phyloP scores from a whole-genome alignment of 2,329 filamentous ascomycete genomes.

The Cytospora piceicola region DNA sequence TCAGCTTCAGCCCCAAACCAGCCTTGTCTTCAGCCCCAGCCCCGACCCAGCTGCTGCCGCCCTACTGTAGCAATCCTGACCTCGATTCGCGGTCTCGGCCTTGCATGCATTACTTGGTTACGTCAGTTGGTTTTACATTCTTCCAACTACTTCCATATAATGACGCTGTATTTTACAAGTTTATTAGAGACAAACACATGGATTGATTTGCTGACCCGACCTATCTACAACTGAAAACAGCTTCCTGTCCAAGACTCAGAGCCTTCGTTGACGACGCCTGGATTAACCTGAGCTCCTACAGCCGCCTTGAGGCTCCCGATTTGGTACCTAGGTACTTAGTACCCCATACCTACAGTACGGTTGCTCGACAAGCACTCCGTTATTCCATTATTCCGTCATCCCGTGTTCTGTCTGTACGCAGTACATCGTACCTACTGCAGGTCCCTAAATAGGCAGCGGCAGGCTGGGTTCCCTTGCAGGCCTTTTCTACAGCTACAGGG shows the following conservation, averaged over 20 bases:
- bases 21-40: not conserved
- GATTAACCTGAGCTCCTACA: too few species aligned
- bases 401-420: not conserved
- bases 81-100: not conserved
- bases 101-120: constrained; percentile 5
- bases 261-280: too few species aligned
- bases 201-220: not conserved
- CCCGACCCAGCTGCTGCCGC: not conserved
- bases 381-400: not conserved
- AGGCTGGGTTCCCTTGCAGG: not conserved
- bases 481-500: constrained; percentile 13
- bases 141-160: not conserved
- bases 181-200: too few species aligned
- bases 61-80: not conserved
- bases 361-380: not conserved
- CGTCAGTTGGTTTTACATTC: constrained; percentile 14
- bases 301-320: not conserved
- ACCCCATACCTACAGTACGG: constrained; percentile 3
- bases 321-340: not conserved
- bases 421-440: not conserved
- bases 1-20: not conserved
- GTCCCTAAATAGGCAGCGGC: constrained; percentile 14
- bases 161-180: not conserved
- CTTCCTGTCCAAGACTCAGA: not conserved
- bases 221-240: not conserved